Conservation (phyloP, 305 asterid species). For the Fraxinus paxiana region DNA sequence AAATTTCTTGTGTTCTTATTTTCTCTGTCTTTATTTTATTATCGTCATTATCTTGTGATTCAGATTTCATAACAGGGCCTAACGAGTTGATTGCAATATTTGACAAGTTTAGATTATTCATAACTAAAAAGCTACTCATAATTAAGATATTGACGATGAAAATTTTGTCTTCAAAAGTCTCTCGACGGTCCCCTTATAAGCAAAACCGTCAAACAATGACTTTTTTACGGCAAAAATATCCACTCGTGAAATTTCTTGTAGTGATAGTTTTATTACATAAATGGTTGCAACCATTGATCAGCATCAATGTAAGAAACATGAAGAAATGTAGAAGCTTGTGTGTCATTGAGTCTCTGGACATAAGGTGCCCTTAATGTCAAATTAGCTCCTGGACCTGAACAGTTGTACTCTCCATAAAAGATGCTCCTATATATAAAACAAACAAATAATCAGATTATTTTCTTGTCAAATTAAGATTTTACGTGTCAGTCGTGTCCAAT, state of each 20-base stretch:
- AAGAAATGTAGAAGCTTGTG: constrained; percentile 59
- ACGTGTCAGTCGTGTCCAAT: not conserved
- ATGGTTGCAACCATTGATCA: constrained; percentile 70
- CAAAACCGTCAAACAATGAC: not conserved
- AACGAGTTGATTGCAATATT: not conserved
- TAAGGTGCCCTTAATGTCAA: constrained; percentile 48
- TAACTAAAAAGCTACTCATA: not conserved
- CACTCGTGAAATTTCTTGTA: not conserved
- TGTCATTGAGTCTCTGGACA: constrained; percentile 61
- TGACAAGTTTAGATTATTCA: not conserved
- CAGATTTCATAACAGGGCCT: too few species aligned
- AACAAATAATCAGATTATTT: not conserved
- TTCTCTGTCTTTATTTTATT: too few species aligned
- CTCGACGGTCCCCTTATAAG: not conserved
- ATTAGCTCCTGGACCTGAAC: constrained; percentile 65
- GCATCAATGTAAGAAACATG: constrained; percentile 64
- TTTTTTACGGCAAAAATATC: not conserved
- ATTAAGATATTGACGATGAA: not conserved
- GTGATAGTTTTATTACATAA: not conserved
- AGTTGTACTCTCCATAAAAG: constrained; percentile 81
- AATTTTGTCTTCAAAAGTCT: not conserved
- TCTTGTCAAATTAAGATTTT: too few species aligned
- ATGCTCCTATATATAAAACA: constrained; percentile 42
- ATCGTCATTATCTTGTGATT: too few species aligned
- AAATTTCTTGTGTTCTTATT: too few species aligned